phyloP scores from a whole-genome alignment of 2,329 filamentous ascomycete genomes.

The Sclerotinia trifoliorum region DNA sequence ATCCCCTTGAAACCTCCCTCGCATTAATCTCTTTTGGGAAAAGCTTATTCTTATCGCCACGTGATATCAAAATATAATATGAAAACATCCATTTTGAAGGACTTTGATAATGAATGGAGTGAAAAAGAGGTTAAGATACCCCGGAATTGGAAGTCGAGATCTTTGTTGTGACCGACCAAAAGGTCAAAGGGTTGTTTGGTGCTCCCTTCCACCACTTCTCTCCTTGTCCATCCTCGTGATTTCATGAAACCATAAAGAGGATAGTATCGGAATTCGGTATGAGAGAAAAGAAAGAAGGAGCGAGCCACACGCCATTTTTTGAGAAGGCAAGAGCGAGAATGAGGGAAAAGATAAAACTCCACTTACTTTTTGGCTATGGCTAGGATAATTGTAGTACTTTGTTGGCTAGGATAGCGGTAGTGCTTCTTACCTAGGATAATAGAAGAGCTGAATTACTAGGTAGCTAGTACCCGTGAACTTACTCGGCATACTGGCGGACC shows the following conservation, averaged over 20 bases:
- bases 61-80: conserved; percentile 17
- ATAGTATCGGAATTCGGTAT: conserved; percentile 6
- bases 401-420: not conserved
- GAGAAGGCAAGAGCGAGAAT: conserved; percentile 7
- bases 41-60: conserved; percentile 19
- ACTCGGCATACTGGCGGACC: not conserved
- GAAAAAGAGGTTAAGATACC: not conserved
- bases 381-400: not conserved
- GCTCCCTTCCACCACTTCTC: conserved; percentile 15
- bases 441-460: not conserved
- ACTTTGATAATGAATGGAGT: too few relatives aligned
- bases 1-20: not conserved
- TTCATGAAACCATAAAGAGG: conserved; percentile 6
- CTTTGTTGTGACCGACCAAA: not conserved
- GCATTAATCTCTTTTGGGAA: conserved; percentile 13
- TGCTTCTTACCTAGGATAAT: not conserved
- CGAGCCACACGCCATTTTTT: conserved; percentile 11
- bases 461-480: not conserved
- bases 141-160: not conserved
- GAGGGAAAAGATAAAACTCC: not conserved
- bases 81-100: not conserved
- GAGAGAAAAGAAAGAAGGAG: not conserved
- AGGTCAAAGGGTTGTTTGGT: not conserved
- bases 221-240: conserved; percentile 10
- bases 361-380: not conserved